Evolutionary conservation across 1,284 basidiomycete species (phyloP).

Genomic region (Athelia sp.): DNA sequence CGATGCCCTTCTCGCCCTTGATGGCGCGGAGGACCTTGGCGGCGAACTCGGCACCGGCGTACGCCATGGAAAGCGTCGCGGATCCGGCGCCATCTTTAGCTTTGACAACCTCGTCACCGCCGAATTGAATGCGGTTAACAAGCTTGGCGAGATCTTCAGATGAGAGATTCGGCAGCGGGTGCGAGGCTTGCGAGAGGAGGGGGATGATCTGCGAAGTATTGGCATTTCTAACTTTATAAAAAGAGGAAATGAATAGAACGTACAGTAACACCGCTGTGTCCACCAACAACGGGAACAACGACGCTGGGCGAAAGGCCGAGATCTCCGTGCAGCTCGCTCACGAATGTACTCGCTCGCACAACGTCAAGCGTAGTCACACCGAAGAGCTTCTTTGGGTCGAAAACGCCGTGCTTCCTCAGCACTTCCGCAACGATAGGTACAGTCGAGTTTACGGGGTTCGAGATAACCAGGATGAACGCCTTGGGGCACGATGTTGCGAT

Average conservation of each 20-base stretch:
- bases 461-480: slow-evolving; percentile 93
- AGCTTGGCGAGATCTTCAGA: slow-evolving; percentile 49
- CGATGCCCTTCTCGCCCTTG: slow-evolving; percentile 83
- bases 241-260: slow-evolving; percentile 14
- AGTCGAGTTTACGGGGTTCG: slow-evolving; percentile 96
- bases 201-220: slow-evolving; percentile 74
- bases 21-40: slow-evolving; percentile 78
- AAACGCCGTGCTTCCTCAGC: slow-evolving; percentile 89
- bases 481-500: slow-evolving; percentile 86
- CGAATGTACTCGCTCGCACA: slow-evolving; percentile 94
- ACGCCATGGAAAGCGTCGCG: slow-evolving; percentile 89
- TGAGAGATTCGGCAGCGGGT: slow-evolving; percentile 57
- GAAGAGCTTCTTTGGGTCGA: slow-evolving; percentile 89
- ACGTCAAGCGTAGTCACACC: slow-evolving; percentile 99
- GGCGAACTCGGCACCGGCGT: slow-evolving; percentile 85
- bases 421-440: slow-evolving; percentile 97
- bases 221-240: slow-evolving; percentile 4
- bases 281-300: slow-evolving; percentile 89
- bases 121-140: slow-evolving; percentile 91
- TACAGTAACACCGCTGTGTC: slow-evolving; percentile 92
- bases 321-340: slow-evolving; percentile 75
- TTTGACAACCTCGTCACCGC: slow-evolving; percentile 91
- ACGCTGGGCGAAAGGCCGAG: slow-evolving; percentile 62
- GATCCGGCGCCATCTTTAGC: slow-evolving; percentile 87
- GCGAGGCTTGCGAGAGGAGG: slow-evolving; percentile 87